Percentiles rank a stretch among this genome's conserved stretches.
These are phyloP conservation scores for Scedosporium apiospermum DNA, from an alignment of 2,329 filamentous ascomycete species.

Conservation along the genomic window DNA sequence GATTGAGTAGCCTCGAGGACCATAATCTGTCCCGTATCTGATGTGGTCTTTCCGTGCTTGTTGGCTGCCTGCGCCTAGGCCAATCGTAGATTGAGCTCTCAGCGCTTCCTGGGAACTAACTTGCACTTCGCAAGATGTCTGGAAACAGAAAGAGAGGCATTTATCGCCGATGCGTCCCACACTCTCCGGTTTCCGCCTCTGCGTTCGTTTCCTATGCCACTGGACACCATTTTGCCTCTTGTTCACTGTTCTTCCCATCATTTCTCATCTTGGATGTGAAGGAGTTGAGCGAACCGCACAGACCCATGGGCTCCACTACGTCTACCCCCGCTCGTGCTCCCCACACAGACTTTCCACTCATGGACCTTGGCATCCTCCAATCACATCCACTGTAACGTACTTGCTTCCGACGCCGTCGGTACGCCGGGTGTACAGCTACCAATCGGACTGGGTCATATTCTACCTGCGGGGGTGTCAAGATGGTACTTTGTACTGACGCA, in stretches of 20 bases:
- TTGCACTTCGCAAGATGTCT: too few species aligned
- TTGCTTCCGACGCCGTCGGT: background rate
- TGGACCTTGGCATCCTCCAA: background rate
- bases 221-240: background rate
- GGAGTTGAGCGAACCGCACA: background rate
- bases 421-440: background rate
- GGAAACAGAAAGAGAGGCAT: too few species aligned
- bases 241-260: background rate
- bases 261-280: too few species aligned
- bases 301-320: background rate
- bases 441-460: background rate
- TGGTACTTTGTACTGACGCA: background rate
- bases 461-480: background rate
- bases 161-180: background rate
- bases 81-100: too few species aligned
- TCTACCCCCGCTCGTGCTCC: background rate
- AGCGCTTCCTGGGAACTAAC: too few species aligned
- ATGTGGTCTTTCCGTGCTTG: too few species aligned
- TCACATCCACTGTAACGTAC: background rate
- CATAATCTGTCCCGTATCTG: too few species aligned
- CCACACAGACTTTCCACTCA: background rate
- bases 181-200: background rate
- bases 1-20: too few species aligned
- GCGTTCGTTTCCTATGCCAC: background rate
- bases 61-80: too few species aligned